Evolutionary conservation across 768 basidiomycete species (phyloP), one percentile per base, ranked within the genome.

Genomic region (Suillus paluster): DNA sequence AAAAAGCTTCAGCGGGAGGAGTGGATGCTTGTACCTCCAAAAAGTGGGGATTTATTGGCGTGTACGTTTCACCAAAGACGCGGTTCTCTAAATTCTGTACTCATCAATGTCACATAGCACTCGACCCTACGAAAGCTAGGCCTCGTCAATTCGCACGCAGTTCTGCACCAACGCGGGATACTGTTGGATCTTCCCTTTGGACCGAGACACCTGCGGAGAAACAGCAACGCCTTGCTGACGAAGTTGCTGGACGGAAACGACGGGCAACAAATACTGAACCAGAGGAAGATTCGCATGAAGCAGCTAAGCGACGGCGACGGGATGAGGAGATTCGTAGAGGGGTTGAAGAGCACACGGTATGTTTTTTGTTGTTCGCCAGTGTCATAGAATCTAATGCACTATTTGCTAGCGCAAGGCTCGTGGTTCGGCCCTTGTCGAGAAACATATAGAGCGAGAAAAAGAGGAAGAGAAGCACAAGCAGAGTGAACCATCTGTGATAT

Each of bases 21-120:
- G 73, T 99, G 97, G 97, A 99, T 99, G 97, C 83, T 99, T 49
- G 90, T 91, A 1, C 97, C 97, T 2, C 97, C 97, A 0, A 86
- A 89, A 21, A 85, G 88, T 1, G 88, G 91, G 2, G 91, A 92
- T 64, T 75, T 97, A 14, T 80, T 96, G 5, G 84, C 84, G 52
- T 89, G 94, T 96, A 67, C 64, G 90, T 84, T 19, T 30, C 48
- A 36, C 50, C 10, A n/a, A 38, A 55, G 27, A 30, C n/a, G 38
- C 33, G 46, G 5, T 48, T 39, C 33, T 12, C 19, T 54, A 3
- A 9, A 19, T 23, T 15, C 34, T 11, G 27, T 33, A n/a, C 48
- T 46, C 30, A 59, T 48, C 39, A 7, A 48, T 21, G 27, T 19
- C 17, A 25, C 11, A n/a, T 66, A 95, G 94, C 85, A 19, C 84